Evolutionary conservation across 768 basidiomycete species (phyloP).

Genomic region (Pleurotus platypus): DNA sequence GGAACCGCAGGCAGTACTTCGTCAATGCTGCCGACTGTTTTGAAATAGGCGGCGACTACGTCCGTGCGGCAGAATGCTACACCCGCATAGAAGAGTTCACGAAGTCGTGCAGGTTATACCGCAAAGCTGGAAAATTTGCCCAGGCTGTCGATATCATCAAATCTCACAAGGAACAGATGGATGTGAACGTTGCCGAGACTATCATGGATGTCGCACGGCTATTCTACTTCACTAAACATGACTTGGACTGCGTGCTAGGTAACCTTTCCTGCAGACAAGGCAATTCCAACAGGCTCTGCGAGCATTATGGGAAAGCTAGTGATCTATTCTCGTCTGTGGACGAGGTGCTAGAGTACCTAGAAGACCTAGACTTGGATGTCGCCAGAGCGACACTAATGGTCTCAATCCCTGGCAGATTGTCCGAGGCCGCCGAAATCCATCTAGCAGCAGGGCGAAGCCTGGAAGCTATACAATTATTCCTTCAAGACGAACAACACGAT

Average conservation of each 20-base stretch:
- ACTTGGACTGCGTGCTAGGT: slow-evolving; percentile 28
- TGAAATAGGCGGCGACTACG: slow-evolving; percentile 31
- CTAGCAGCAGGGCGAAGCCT: slow-evolving; percentile 40
- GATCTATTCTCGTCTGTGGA: slow-evolving; percentile 47
- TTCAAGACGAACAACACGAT: slow-evolving; percentile 26
- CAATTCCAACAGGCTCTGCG: not conserved
- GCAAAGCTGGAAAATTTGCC: slow-evolving; percentile 47
- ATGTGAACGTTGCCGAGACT: slow-evolving; percentile 23
- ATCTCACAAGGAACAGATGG: slow-evolving; percentile 26
- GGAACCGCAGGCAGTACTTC: slow-evolving; percentile 33
- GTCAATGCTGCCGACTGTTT: slow-evolving; percentile 45
- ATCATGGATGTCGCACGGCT: slow-evolving; percentile 43
- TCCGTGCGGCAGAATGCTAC: slow-evolving; percentile 43
- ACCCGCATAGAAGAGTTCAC: slow-evolving; percentile 37
- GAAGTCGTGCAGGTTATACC: slow-evolving; percentile 41
- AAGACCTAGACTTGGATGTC: slow-evolving; percentile 47
- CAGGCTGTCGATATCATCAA: slow-evolving; percentile 47
- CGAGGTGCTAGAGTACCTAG: slow-evolving; percentile 51
- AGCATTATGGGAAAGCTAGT: slow-evolving; percentile 36
- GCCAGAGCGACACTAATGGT: slow-evolving; percentile 44
- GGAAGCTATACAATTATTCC: slow-evolving; percentile 44
- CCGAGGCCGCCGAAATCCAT: slow-evolving; percentile 52
- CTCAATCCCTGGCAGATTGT: slow-evolving; percentile 29
- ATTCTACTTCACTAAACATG: slow-evolving; percentile 36
- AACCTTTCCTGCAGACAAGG: not conserved